phyloP scores from a whole-genome alignment of 805 yeast genomes.

The Candida ponderosae region DNA sequence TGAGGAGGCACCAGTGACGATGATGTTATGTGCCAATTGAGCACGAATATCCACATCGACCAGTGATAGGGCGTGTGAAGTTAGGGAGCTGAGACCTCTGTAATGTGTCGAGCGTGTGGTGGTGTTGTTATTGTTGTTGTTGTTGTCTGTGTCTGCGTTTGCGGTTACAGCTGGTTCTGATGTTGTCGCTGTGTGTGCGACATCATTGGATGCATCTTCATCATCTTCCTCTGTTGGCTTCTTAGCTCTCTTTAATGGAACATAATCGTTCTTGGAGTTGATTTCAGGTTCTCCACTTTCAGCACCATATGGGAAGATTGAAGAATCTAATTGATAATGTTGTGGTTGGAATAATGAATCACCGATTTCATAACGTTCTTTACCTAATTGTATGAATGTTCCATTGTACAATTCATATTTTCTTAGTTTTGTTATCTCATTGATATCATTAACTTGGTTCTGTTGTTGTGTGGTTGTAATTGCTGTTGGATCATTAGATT shows the following conservation, averaged over 20 bases:
- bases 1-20: constrained; percentile 79
- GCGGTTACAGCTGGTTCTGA: not conserved
- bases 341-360: constrained; percentile 69
- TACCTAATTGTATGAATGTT: constrained; percentile 49
- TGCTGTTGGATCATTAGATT: no score
- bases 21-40: constrained; percentile 80
- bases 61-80: constrained; percentile 43
- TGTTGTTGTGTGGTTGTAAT: not conserved
- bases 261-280: constrained; percentile 50
- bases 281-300: constrained; percentile 47
- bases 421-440: constrained; percentile 27
- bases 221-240: constrained; percentile 23
- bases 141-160: not conserved
- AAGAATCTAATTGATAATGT: constrained; percentile 30
- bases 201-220: constrained; percentile 14
- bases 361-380: constrained; percentile 54
- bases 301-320: constrained; percentile 22
- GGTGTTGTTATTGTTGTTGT: constrained; percentile 6
- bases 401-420: constrained; percentile 75
- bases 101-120: constrained; percentile 15
- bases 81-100: constrained; percentile 53
- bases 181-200: constrained; percentile 13
- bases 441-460: constrained; percentile 8
- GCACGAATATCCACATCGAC: constrained; percentile 81
- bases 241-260: constrained; percentile 59